phyloP scores from a whole-genome alignment of 2,329 filamentous ascomycete species.

The Cladosporium sp. region DNA sequence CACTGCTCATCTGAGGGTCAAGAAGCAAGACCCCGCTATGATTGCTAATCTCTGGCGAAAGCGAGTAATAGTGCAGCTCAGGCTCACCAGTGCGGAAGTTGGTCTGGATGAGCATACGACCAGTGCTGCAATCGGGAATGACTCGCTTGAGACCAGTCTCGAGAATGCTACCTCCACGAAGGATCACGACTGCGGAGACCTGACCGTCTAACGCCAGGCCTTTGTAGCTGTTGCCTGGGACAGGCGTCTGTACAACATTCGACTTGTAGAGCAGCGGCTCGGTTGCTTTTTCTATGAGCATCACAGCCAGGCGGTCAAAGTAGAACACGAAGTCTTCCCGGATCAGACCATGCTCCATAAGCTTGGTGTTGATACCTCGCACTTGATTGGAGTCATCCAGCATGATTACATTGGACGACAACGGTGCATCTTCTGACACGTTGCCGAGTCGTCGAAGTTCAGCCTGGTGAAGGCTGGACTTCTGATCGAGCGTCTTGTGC shows the following conservation, averaged over 20 bases:
- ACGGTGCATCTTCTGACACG: conserved; percentile 60
- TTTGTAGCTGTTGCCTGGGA: conserved; percentile 59
- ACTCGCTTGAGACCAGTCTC: conserved; percentile 85
- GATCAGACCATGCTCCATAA: conserved; percentile 72
- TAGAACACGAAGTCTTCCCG: conserved; percentile 97
- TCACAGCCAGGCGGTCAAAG: conserved; percentile 81
- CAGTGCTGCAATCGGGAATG: conserved; percentile 87
- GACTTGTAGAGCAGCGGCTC: conserved; percentile 66
- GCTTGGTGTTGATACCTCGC: conserved; percentile 81
- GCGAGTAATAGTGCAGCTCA: conserved; percentile 82
- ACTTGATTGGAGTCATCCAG: conserved; percentile 76
- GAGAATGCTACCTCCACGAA: conserved; percentile 83
- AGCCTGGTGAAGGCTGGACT: conserved; percentile 76
- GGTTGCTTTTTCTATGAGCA: conserved; percentile 78
- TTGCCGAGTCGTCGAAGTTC: conserved; percentile 73
- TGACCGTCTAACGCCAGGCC: conserved; percentile 69
- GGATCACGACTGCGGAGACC: conserved; percentile 77
- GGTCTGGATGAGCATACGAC: conserved; percentile 88
- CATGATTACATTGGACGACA: conserved; percentile 71
- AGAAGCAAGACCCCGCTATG: conserved; percentile 81
- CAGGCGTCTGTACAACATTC: conserved; percentile 64
- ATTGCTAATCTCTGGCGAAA: conserved; percentile 67
- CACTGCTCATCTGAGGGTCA: conserved; percentile 92
- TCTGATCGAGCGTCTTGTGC: conserved; percentile 77
- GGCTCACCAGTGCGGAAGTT: conserved; percentile 75